Evolutionary conservation across 2,329 filamentous ascomycete genomes (phyloP), one percentile per base, ranked within the genome.

Genomic region (Hymenoscyphus fructigenus): DNA sequence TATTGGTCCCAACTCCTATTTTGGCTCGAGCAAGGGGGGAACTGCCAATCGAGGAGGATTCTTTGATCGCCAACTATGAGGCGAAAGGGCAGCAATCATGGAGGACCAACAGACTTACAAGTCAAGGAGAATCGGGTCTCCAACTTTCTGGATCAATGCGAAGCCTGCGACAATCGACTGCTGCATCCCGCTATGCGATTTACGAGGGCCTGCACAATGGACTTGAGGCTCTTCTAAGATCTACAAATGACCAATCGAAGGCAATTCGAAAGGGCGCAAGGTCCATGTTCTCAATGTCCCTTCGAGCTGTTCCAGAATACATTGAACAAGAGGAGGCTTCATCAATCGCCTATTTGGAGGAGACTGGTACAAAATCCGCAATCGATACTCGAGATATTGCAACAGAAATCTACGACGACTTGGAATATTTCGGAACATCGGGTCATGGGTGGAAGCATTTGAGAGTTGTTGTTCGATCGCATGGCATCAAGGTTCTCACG

Each of bases 281-380:
- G 29, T 82, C 82, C 4, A 75, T 85, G 10, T 66, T 85, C 20
- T 78, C 79, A 23, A 81, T 83, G 78, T 83, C 82, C 64, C 75
- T 85, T 5, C 76, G 79, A 61, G 79, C 78, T 65, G 75, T 85
- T 15, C 83, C 83, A 1, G 75, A 76, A 17, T 84, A 81, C 67
- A 80, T 84, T 36, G 71, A 75, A 1, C 76, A 78, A 36, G 78
- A 83, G n/a, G 79, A 84, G 63, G 72, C 73, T 1, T 77, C 77
- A 75, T 78, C 82, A 60, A 71, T 73, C 34, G 68, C 73, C 14
- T 76, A 81, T 23, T 75, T 78, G 3, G 76, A 79, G 60, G 69
- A 76, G 50, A 74, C 75, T 14, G 80, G 79, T 2, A 77, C 76
- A 47, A 73, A 69, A 65, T 72, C 70, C 34, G 67, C 71, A 12